Base-by-base conservation (phyloP, 1,284 basidiomycete species). In the Anthracocystis walkeri region DNA sequence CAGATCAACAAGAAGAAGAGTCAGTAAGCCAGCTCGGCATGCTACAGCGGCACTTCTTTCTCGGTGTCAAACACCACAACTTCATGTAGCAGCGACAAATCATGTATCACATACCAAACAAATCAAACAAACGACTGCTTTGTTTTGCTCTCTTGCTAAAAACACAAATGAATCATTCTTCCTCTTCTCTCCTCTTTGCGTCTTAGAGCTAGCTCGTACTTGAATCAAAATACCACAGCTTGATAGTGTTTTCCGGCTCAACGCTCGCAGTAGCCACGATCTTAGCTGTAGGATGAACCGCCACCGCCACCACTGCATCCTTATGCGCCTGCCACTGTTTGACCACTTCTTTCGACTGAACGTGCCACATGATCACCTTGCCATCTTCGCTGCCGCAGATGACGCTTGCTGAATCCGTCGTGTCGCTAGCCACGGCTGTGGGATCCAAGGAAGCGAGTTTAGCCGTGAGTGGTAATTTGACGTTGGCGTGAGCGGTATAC, bases 301-400 rank as follows among this genome's bases (percentile, higher is more conserved):
- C 65, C 0, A 77, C 40, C 4, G 56, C 64, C 7, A 79, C 54
- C 3, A 82, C 68, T 0, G 58, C 41, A 12, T 80, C 93, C 87
- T 90, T 88, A 85, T 95, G 94, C 1, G 92, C 93, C 73, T 92
- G 90, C 18, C 96, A 87, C 0, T 90, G 87, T 79, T 92, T 91
- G 7, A 92, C 86, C 7, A 95, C 87, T 77, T 92, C 88, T 33
- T 94, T 89, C 4, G 90, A 91, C 85, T 97, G 95, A 58, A 98
- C 83, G 84, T 97, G 92, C 94, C 95, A 99, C 25, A 97, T 87
- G 72, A 93, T 91, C 16, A 96, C 87, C 78, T 92, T 93, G 69
- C 90, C 89, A 82, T 98, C 95, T 87, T 98, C 96, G 60, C 92
- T 94, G 0, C 95, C 96, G 55, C 92, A 90, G 6, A 96, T 88